phyloP scores from a whole-genome alignment of 2,329 filamentous ascomycete genomes.

The Coniochaeta ligniaria region DNA sequence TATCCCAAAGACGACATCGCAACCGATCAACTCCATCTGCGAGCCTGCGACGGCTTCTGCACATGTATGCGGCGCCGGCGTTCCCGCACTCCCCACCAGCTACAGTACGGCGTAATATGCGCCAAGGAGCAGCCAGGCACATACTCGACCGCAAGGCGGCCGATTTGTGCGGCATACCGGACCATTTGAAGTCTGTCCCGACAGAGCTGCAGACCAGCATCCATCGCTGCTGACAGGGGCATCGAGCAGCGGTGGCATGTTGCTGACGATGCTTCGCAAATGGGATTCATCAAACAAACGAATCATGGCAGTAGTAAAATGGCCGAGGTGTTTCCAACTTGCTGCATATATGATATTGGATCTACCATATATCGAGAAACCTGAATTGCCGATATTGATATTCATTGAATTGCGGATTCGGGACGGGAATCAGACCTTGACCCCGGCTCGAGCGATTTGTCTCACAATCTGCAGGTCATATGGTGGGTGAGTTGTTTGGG shows the following conservation, averaged over 20 bases:
- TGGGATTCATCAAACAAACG: background rate
- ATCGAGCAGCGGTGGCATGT: background rate
- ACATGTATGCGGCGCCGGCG: background rate
- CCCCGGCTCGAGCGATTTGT: background rate
- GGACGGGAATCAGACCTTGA: background rate
- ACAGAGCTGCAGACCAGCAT: background rate
- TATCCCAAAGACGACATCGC: too few relatives aligned
- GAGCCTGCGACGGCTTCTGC: background rate
- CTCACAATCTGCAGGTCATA: conserved; percentile 8
- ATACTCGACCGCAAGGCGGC: background rate
- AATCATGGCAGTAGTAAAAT: background rate
- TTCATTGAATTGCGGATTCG: background rate
- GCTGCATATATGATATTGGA: background rate
- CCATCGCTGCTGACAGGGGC: background rate
- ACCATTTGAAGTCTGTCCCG: background rate
- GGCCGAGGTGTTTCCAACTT: background rate
- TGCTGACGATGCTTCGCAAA: background rate
- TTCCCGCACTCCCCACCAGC: background rate
- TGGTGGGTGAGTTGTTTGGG: background rate
- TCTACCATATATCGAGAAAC: background rate
- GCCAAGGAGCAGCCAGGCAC: background rate
- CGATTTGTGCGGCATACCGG: background rate
- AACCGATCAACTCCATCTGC: background rate
- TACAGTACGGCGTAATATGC: background rate
- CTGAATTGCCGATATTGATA: background rate